Evolutionary conservation across 2,329 filamentous ascomycete species (phyloP), one percentile per base, ranked within the genome.

Genomic region (Meredithiella fracta): DNA sequence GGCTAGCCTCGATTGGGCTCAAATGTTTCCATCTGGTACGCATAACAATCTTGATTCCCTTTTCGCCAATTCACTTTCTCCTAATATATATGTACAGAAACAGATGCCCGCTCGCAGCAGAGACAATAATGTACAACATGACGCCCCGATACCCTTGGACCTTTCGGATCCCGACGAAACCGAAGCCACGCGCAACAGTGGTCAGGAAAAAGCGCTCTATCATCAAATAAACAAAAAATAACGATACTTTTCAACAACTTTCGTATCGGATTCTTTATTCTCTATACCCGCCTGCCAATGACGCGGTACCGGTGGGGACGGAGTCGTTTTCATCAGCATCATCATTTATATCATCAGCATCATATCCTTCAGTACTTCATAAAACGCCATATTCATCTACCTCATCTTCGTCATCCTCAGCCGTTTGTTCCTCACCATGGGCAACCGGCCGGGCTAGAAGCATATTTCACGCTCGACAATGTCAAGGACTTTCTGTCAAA

Each of bases 21-120:
- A 83, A 67, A 85, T 88, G 80, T 86, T 86, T 73, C 83, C 82
- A 72, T 70, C 81, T 72, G 81, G 80, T 76, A 75, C 78, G 72
- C 78, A 83, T 52, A 52, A 38, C 69, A 73, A 80, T 70, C 73
- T 57, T 57, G 55, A 53, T 31, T 51, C 42, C 47, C 47, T 75
- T 69, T 81, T 79, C 70, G 76, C 78, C 73, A 77, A 72, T 67
- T 73, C 76, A 66, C 80, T 78, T 70, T 71, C 74, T 67, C 71
- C 82, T 75, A 82, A 82, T 74, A 73, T 77, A 76, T 75, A 77
- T 69, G 49, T 38, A 57, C 76, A 82, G 72, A 80, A 74, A 69
- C 82, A 82, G 75, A 83, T n/a, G n/a, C n/a, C 79, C 73, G 75
- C 72, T 73, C 78, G 77, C 74, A 84, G 83, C 75, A 73, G 72